Percentiles rank a stretch among this genome's conserved stretches.
These are phyloP conservation scores for Cinnamomum chago DNA, from an alignment of 164 flowering plant species.

Conservation along the genomic window DNA sequence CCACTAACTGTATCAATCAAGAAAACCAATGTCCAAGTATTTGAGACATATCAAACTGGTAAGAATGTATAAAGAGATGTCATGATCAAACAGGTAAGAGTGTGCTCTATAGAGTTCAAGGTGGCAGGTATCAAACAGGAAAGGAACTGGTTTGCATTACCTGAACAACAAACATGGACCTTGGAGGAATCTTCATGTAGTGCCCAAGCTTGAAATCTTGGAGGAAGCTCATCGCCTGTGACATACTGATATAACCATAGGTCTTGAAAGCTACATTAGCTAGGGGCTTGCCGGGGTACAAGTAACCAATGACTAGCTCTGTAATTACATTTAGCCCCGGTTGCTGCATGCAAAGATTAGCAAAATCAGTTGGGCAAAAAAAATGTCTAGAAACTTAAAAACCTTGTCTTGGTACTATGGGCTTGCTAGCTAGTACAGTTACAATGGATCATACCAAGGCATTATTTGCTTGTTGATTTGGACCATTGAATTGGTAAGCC, in stretches of 20 bases:
- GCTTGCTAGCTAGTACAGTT: too few species aligned
- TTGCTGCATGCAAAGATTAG: too few species aligned
- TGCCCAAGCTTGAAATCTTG: slow-evolving; percentile 45
- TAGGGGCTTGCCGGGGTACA: slow-evolving; percentile 56
- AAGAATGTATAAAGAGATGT: neutral
- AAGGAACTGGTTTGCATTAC: slow-evolving; percentile 15
- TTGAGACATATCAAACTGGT: neutral
- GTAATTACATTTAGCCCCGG: slow-evolving; percentile 58
- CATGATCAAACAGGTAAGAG: neutral
- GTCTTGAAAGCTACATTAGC: slow-evolving; percentile 64
- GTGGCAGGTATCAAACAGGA: neutral
- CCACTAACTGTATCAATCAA: too few species aligned
- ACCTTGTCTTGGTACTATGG: too few species aligned
- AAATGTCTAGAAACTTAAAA: neutral
- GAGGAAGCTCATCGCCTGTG: slow-evolving; percentile 43
- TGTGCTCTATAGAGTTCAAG: too few species aligned
- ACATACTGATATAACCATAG: slow-evolving; percentile 50
- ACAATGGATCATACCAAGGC: too few species aligned
- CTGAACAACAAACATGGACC: slow-evolving; percentile 63
- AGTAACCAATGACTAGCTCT: slow-evolving; percentile 54
- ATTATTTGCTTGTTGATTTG: too few species aligned
- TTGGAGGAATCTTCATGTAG: slow-evolving; percentile 47
- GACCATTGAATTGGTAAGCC: neutral
- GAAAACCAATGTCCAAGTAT: neutral
- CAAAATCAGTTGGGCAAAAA: neutral